These are phyloP conservation scores for Albizia julibrissin DNA, from an alignment of 306 rosid genomes.

Conservation along the genomic window DNA sequence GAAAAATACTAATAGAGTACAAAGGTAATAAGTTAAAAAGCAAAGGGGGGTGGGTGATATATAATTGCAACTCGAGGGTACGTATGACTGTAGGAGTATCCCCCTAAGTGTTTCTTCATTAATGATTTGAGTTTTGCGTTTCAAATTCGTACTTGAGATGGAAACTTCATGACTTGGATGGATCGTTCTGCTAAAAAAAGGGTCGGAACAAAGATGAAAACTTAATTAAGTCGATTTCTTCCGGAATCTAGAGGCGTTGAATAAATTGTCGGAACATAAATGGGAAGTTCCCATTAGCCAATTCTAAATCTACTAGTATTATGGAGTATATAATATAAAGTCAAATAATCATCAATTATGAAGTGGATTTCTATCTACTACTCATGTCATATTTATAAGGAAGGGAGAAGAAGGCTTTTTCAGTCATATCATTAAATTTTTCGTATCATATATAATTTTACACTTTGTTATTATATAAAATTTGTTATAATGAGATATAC, in stretches of 20 bases:
- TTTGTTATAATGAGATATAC: too few species aligned
- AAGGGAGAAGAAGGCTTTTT: too few species aligned
- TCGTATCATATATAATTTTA: too few species aligned
- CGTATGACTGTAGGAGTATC: background rate
- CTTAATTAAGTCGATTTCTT: background rate
- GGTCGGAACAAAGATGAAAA: background rate
- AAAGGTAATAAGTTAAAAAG: background rate
- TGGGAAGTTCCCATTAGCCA: background rate
- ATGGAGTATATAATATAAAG: background rate
- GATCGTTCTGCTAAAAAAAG: background rate
- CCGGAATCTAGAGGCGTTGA: background rate
- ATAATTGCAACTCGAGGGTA: background rate
- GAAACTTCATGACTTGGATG: background rate
- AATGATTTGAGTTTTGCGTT: background rate
- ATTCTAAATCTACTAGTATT: background rate
- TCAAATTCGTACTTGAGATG: background rate
- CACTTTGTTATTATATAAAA: too few species aligned
- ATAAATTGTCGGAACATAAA: background rate
- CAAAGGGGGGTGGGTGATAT: background rate
- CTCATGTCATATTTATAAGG: background rate
- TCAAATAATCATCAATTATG: background rate
- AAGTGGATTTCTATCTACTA: background rate
- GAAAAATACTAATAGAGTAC: too few species aligned
- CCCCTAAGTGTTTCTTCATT: background rate
- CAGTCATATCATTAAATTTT: too few species aligned